Evolutionary conservation across 75 land plant species (phyloP).

Genomic region (Larix kaempferi): DNA sequence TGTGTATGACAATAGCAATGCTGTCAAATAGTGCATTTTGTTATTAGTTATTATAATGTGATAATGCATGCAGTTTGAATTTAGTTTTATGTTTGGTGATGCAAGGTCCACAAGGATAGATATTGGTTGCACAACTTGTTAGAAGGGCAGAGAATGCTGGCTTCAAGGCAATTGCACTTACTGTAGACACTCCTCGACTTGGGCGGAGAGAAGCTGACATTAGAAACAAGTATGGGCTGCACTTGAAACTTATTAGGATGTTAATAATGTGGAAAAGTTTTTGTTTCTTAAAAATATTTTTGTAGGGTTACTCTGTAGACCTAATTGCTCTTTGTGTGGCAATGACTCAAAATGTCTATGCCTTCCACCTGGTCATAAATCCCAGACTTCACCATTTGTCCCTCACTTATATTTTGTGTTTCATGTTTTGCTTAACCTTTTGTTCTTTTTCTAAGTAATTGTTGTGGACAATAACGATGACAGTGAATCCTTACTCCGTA

Average conservation of each 20-base stretch:
- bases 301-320: background rate
- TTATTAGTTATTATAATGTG: too few species aligned
- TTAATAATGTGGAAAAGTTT: background rate
- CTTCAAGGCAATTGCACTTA: conserved; percentile 86
- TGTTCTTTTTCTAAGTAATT: too few species aligned
- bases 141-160: conserved; percentile 88
- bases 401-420: too few species aligned
- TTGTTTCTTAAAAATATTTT: too few species aligned
- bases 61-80: too few species aligned
- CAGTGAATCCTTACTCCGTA: too few species aligned
- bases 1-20: too few species aligned
- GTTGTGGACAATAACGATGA: too few species aligned
- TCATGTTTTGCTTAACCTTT: too few species aligned
- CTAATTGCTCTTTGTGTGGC: background rate
- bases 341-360: conserved; percentile 11
- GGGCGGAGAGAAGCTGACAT: conserved; percentile 91
- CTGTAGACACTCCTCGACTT: conserved; percentile 82
- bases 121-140: conserved; percentile 78
- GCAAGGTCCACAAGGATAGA: conserved; percentile 64
- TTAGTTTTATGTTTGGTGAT: too few species aligned
- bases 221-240: conserved; percentile 67
- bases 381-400: too few species aligned
- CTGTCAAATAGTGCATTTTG: background rate
- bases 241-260: background rate
- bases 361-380: too few species aligned